Conservation (phyloP, 345 rosid species). For the Eucalyptus marginata region DNA sequence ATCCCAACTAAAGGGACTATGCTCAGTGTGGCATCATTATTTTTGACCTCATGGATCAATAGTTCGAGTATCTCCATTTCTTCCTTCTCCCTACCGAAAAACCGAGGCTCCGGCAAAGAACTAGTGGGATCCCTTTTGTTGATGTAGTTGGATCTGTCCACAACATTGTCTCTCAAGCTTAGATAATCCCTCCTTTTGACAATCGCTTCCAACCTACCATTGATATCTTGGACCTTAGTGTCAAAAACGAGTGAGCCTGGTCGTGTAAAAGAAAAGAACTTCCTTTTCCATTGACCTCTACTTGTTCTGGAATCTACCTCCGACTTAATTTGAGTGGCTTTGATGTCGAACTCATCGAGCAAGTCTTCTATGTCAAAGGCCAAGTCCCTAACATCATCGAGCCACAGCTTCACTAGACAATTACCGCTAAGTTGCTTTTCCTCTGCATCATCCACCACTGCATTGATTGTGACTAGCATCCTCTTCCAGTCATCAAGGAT, state of each 20-base stretch:
- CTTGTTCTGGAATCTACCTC: neutral
- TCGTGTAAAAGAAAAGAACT: neutral
- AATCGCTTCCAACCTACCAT: neutral
- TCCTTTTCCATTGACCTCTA: neutral
- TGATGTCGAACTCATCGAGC: neutral
- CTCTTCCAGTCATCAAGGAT: neutral
- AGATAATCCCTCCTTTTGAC: neutral
- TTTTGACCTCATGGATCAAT: no score
- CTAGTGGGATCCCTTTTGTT: no score
- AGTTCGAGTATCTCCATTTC: no score
- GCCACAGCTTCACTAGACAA: neutral
- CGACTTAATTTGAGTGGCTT: neutral
- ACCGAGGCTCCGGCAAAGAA: no score
- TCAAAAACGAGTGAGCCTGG: neutral
- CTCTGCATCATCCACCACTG: neutral
- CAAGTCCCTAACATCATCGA: neutral
- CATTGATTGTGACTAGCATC: neutral
- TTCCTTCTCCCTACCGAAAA: no score
- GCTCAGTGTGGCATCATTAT: no score
- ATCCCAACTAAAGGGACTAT: no score
- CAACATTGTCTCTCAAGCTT: neutral
- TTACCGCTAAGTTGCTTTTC: neutral
- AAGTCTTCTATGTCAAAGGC: neutral
- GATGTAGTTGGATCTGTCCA: no score
- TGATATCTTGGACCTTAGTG: neutral